Conservation (phyloP, 202 grass and related monocot species). For the Saccharum hybrid region DNA sequence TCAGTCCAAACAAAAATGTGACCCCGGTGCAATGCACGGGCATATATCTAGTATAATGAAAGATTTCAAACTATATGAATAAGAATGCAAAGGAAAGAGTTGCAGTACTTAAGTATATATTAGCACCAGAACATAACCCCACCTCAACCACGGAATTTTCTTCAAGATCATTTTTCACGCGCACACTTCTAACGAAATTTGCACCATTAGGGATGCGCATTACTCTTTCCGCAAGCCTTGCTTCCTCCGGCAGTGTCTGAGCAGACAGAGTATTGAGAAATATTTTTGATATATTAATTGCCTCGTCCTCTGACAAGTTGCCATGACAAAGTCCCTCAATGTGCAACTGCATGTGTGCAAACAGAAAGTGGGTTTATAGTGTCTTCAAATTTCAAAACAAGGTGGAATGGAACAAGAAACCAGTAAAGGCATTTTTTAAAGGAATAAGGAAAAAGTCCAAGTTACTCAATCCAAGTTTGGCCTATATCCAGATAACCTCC, state of each 20-base stretch:
- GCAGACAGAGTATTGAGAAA: conserved; percentile 64
- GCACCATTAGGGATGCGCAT: conserved; percentile 61
- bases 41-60: not conserved
- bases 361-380: conserved; percentile 34
- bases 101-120: conserved; percentile 23
- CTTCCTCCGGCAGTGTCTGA: conserved; percentile 63
- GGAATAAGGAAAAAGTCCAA: not conserved
- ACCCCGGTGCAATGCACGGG: no score
- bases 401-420: conserved; percentile 5
- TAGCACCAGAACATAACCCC: not conserved
- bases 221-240: conserved; percentile 66
- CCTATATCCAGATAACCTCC: not conserved
- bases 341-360: conserved; percentile 66
- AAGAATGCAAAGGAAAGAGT: conserved; percentile 8
- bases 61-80: conserved; percentile 5
- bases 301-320: conserved; percentile 85
- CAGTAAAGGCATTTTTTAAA: conserved; percentile 5
- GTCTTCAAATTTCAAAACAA: conserved; percentile 31
- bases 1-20: no score
- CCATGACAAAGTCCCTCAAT: conserved; percentile 97
- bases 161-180: conserved; percentile 83
- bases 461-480: not conserved
- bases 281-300: conserved; percentile 78
- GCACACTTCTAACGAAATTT: conserved; percentile 65
- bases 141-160: conserved; percentile 97